These are phyloP conservation scores for Colletotrichum aenigma DNA, from an alignment of 2,329 filamentous ascomycete genomes.

Conservation along the genomic window DNA sequence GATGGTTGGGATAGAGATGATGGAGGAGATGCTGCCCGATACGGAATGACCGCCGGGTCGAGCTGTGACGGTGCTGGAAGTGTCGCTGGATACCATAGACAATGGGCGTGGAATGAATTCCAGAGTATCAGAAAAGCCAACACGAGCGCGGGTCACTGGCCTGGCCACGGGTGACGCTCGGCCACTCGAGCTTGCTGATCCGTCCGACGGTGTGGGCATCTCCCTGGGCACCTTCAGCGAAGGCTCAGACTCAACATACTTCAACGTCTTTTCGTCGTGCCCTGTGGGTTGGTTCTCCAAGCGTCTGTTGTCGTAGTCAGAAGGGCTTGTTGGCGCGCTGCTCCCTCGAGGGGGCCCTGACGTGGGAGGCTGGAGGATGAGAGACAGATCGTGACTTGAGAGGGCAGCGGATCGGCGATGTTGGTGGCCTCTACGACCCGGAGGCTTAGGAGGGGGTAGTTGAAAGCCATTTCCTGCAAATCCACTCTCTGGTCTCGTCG, in stretches of 20 bases:
- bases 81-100: conserved; percentile 84
- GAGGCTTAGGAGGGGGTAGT: conserved; percentile 49
- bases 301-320: conserved; percentile 42
- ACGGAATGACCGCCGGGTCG: conserved; percentile 70
- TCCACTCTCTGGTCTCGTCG: conserved; percentile 67
- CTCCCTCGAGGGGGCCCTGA: conserved; percentile 58
- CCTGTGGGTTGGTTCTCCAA: not conserved
- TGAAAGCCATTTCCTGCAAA: conserved; percentile 61
- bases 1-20: conserved; percentile 63
- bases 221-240: conserved; percentile 19
- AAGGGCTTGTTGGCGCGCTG: conserved; percentile 69
- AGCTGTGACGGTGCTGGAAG: conserved; percentile 76
- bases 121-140: conserved; percentile 83
- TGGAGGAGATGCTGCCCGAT: conserved; percentile 80
- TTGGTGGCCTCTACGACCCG: conserved; percentile 70
- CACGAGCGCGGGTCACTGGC: conserved; percentile 61
- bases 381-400: conserved; percentile 80
- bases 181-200: conserved; percentile 19
- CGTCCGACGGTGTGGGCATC: conserved; percentile 2
- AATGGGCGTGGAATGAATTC: conserved; percentile 84
- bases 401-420: conserved; percentile 85
- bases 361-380: conserved; percentile 66
- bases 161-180: conserved; percentile 34
- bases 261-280: conserved; percentile 11
- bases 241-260: conserved; percentile 18